Conservation (phyloP, 306 rosid genomes). For the Ceratonia siliqua region DNA sequence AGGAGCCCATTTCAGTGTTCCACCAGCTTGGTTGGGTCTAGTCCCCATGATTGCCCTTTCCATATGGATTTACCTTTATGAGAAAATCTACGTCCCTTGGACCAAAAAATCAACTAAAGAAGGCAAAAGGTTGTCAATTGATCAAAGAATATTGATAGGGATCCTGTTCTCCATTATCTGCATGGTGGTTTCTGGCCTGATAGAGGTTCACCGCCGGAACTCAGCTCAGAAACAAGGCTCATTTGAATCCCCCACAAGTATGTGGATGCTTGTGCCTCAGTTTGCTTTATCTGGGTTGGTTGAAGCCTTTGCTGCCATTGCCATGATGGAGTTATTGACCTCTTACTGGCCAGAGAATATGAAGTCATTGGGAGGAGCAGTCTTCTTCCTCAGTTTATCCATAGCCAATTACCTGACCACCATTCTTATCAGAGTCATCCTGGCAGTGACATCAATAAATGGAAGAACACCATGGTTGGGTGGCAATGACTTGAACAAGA, state of each 20-base stretch:
- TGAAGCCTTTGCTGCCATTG: constrained; percentile 62
- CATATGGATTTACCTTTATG: constrained; percentile 53
- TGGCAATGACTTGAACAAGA: constrained; percentile 65
- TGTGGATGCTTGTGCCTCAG: constrained; percentile 54
- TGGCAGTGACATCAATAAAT: not conserved
- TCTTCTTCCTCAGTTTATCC: constrained; percentile 55
- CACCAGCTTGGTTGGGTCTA: constrained; percentile 69
- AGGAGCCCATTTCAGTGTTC: constrained; percentile 49
- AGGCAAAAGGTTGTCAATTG: constrained; percentile 46
- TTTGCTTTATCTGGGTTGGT: constrained; percentile 54
- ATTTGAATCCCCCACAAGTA: constrained; percentile 41
- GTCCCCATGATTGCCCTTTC: constrained; percentile 55
- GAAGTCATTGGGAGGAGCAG: constrained; percentile 65
- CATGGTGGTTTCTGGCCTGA: constrained; percentile 49
- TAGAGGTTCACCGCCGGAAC: constrained; percentile 43
- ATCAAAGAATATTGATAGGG: constrained; percentile 42
- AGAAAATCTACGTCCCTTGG: constrained; percentile 45
- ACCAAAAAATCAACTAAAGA: constrained; percentile 3
- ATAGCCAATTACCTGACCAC: constrained; percentile 47
- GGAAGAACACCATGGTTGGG: constrained; percentile 50
- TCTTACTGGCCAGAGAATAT: constrained; percentile 58
- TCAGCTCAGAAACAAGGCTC: constrained; percentile 32
- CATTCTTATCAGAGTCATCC: constrained; percentile 37
- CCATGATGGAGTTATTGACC: constrained; percentile 64
- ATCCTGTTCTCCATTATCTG: constrained; percentile 50